A percentile compares a stretch with the other conserved stretches of the same genome.
Conservation (phyloP, 306 rosid species). For the Casuarina equisetifolia region DNA sequence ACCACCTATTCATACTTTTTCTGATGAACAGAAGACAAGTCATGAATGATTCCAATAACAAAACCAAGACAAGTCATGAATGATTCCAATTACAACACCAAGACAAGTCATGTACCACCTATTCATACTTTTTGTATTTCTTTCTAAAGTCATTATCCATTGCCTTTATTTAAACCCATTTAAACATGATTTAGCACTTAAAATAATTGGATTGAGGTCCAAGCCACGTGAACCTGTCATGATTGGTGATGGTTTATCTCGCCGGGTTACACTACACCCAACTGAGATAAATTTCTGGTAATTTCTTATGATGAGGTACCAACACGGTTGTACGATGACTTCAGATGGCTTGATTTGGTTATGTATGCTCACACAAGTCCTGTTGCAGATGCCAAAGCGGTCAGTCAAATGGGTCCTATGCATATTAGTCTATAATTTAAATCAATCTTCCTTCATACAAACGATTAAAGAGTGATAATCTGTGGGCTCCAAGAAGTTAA, state of each 20-base stretch:
- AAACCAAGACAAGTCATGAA: too few species aligned
- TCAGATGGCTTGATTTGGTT: neutral
- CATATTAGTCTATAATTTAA: neutral
- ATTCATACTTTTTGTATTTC: neutral
- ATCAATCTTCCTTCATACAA: neutral
- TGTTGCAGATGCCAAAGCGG: neutral
- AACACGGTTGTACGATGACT: neutral
- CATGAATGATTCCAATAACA: too few species aligned
- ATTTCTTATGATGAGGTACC: neutral
- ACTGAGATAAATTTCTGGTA: neutral
- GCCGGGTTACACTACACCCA: neutral
- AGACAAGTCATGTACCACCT: neutral
- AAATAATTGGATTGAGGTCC: slow-evolving; percentile 32
- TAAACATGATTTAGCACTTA: slow-evolving; percentile 24
- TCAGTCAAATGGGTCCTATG: neutral
- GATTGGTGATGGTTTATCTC: slow-evolving; percentile 2
- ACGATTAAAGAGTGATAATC: neutral
- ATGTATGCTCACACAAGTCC: neutral
- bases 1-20: too few species aligned
- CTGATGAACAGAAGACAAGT: too few species aligned
- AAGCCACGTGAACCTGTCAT: slow-evolving; percentile 34
- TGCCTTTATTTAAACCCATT: slow-evolving; percentile 32
- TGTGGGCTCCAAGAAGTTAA: neutral
- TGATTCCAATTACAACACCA: neutral
- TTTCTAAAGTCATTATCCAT: neutral